Conservation (phyloP, 129 eudicot species). For the Flaveria robusta region DNA sequence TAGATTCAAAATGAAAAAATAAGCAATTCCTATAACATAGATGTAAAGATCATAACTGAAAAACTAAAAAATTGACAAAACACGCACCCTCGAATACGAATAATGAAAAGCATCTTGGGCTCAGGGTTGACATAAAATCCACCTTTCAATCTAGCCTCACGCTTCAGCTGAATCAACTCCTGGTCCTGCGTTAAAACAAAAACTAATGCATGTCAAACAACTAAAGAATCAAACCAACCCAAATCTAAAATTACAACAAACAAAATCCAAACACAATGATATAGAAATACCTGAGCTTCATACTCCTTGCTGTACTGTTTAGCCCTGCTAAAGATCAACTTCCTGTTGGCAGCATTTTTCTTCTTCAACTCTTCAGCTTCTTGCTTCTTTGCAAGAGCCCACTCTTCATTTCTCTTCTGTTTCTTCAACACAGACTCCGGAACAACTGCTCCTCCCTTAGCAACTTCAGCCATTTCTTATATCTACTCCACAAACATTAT, state of each 20-base stretch:
- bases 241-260: not conserved
- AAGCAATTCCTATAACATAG: not conserved
- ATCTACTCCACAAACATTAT: slow-evolving; percentile 11
- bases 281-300: slow-evolving; percentile 58
- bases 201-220: not conserved
- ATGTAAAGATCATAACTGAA: not conserved
- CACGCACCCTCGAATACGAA: slow-evolving; percentile 74
- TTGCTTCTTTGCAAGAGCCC: slow-evolving; percentile 75
- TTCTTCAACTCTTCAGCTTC: slow-evolving; percentile 53
- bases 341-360: slow-evolving; percentile 69
- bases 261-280: too few relatives aligned
- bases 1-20: slow-evolving; percentile 23
- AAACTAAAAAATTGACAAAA: not conserved
- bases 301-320: slow-evolving; percentile 69
- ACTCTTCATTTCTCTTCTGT: slow-evolving; percentile 80
- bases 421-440: slow-evolving; percentile 90
- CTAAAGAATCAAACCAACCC: not conserved
- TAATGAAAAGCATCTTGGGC: slow-evolving; percentile 75
- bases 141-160: slow-evolving; percentile 76
- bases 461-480: slow-evolving; percentile 63
- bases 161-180: slow-evolving; percentile 69
- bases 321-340: slow-evolving; percentile 45
- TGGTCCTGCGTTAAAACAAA: slow-evolving; percentile 41
- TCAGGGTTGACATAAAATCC: slow-evolving; percentile 89
- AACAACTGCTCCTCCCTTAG: slow-evolving; percentile 47